A percentile compares a stretch with the other conserved stretches of the same genome.
phyloP scores from a whole-genome alignment of 345 rosid genomes.

The Citrus hindsii region DNA sequence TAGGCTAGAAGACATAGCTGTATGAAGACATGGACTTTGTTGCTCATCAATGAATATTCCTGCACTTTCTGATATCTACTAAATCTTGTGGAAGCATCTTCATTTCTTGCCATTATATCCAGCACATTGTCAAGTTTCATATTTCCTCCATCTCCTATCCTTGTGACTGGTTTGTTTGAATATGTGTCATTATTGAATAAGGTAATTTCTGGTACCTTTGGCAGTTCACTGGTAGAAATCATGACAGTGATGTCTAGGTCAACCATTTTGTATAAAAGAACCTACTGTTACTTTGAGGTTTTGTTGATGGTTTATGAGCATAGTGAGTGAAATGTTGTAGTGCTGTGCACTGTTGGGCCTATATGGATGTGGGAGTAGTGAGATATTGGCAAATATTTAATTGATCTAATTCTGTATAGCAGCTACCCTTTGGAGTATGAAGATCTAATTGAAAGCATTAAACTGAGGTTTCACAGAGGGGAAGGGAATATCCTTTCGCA shows the following conservation, averaged over 20 bases:
- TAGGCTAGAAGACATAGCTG: neutral
- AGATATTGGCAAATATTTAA: neutral
- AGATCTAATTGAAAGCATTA: neutral
- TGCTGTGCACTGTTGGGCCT: neutral
- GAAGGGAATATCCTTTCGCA: neutral
- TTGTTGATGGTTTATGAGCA: neutral
- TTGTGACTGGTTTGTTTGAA: neutral
- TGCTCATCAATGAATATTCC: neutral
- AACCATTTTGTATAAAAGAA: neutral
- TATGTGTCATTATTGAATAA: neutral
- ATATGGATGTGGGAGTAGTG: slow-evolving; percentile 1
- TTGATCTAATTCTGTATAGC: neutral
- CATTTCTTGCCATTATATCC: too few relatives aligned
- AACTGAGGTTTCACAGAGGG: neutral
- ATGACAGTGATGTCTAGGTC: neutral
- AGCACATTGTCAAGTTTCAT: neutral
- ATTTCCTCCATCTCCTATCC: neutral
- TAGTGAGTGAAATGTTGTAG: neutral
- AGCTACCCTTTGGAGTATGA: neutral
- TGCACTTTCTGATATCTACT: neutral
- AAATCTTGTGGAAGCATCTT: too few relatives aligned
- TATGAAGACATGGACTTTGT: neutral
- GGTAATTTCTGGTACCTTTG: neutral
- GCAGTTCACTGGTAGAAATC: neutral
- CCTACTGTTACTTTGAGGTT: neutral